Conservation (phyloP, 176 grass and related monocot species). For the Hordeum vulgare region MorexV3_pseudomolecules_assembly NC_058520.1:494893974-494894473, state of each 20-base stretch:
- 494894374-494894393: background rate
- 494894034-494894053: slow-evolving; percentile 22
- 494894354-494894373: slow-evolving; percentile 14
- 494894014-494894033: slow-evolving; percentile 14
- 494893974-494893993: background rate
- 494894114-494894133: background rate
- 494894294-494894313: slow-evolving; percentile 15
- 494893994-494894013: slow-evolving; percentile 3
- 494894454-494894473: background rate
- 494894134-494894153: background rate
- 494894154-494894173: background rate
- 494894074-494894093: slow-evolving; percentile 24
- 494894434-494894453: background rate
- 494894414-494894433: background rate
- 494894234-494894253: background rate
- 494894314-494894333: slow-evolving; percentile 10
- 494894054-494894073: slow-evolving; percentile 30
- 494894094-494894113: slow-evolving; percentile 6
- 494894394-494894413: background rate
- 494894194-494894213: background rate
- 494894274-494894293: slow-evolving; percentile 27
- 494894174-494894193: background rate
- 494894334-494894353: background rate
- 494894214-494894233: background rate
- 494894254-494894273: background rate